These are phyloP conservation scores for Candida dubliniensis DNA, from an alignment of 1,139 yeast genomes.

Conservation along the genomic window DNA sequence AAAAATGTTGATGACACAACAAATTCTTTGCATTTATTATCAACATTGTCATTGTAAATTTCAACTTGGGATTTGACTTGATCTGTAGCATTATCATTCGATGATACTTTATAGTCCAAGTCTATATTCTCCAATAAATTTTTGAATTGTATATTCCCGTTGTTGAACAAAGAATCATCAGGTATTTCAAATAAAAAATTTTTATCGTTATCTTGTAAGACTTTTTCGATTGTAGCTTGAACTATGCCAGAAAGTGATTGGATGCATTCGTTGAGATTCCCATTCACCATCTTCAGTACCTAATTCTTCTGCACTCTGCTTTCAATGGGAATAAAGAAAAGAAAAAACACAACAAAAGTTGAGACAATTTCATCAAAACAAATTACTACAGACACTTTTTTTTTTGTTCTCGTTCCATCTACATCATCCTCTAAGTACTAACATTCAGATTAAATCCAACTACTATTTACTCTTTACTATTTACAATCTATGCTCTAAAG, in stretches of 20 bases:
- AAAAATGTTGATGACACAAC: slow-evolving; percentile 23
- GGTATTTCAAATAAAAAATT: slow-evolving; percentile 4
- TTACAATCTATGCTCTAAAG: neutral
- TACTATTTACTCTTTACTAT: neutral
- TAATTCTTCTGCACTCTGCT: neutral
- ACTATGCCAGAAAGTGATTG: neutral
- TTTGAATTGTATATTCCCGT: slow-evolving; percentile 2
- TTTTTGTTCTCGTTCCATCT: neutral
- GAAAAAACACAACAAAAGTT: neutral
- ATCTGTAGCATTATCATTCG: slow-evolving; percentile 37
- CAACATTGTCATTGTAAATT: slow-evolving; percentile 21
- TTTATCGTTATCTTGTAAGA: slow-evolving; percentile 2
- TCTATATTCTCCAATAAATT: slow-evolving; percentile 2
- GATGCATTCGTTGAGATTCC: neutral
- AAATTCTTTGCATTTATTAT: slow-evolving; percentile 19
- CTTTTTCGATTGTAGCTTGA: neutral
- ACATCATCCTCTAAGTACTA: no score
- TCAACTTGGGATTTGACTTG: slow-evolving; percentile 31
- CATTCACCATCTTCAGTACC: slow-evolving; percentile 3
- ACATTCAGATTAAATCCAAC: no score
- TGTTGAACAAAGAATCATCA: slow-evolving; percentile 5
- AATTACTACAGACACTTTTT: neutral
- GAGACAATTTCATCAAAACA: neutral
- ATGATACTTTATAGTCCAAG: slow-evolving; percentile 3
- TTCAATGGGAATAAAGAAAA: neutral